phyloP scores from a whole-genome alignment of 306 rosid species.

The Begonia loranthoides region DNA sequence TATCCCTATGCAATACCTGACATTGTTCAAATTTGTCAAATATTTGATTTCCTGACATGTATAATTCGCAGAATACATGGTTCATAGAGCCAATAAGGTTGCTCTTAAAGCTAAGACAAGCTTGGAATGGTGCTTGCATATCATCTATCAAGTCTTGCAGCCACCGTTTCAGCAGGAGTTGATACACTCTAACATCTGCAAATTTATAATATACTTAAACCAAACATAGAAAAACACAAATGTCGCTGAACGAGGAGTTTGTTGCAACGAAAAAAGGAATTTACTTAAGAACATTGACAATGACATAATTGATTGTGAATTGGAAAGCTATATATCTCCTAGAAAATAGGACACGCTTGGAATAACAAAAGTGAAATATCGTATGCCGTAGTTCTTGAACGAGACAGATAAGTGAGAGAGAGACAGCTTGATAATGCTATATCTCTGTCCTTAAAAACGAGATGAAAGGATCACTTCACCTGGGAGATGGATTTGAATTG shows the following conservation, averaged over 20 bases:
- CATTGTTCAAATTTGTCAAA: slow-evolving; percentile 35
- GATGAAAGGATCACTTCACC: slow-evolving; percentile 18
- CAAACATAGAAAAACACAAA: too few species aligned
- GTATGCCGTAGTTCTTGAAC: too few species aligned
- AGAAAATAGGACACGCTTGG: too few species aligned
- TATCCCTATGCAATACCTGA: slow-evolving; percentile 28
- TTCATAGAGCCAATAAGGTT: slow-evolving; percentile 38
- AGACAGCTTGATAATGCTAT: too few species aligned
- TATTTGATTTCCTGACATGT: slow-evolving; percentile 30
- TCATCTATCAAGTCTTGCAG: slow-evolving; percentile 49
- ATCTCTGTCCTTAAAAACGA: too few species aligned
- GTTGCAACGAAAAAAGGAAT: too few species aligned
- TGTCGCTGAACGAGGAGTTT: too few species aligned
- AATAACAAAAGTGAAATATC: too few species aligned
- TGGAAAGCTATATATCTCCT: too few species aligned
- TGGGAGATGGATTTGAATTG: slow-evolving; percentile 45
- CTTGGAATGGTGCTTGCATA: slow-evolving; percentile 39
- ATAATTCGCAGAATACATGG: slow-evolving; percentile 50
- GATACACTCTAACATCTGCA: slow-evolving; percentile 68
- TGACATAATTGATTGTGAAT: too few species aligned
- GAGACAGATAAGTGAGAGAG: too few species aligned
- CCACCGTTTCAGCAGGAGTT: slow-evolving; percentile 50
- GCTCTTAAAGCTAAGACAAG: slow-evolving; percentile 40
- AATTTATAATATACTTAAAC: slow-evolving; percentile 5
- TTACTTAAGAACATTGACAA: too few species aligned